Percentiles rank a stretch among this genome's conserved stretches.
Conservation (phyloP, 2,329 filamentous ascomycete species). For the Camptophora hylomeconis region DNA sequence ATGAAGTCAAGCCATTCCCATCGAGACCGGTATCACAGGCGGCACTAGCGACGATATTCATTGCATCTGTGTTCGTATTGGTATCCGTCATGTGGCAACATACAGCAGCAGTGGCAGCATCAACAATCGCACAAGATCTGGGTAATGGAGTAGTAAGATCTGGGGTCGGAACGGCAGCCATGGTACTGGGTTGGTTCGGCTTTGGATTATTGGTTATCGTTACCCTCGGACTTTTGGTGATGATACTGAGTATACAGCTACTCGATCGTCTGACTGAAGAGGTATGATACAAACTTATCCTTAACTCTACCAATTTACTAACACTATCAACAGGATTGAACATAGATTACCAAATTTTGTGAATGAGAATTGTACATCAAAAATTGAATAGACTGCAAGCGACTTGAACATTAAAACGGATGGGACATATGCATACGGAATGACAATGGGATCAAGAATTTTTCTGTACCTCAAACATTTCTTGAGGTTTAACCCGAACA, state of each 20-base stretch:
- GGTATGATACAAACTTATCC: too few species aligned
- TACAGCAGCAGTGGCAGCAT: conserved; percentile 88
- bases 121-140: conserved; percentile 83
- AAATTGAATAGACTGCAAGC: too few species aligned
- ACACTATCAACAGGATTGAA: too few species aligned
- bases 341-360: too few species aligned
- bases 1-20: conserved; percentile 88
- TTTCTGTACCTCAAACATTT: too few species aligned
- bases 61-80: conserved; percentile 51
- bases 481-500: too few species aligned
- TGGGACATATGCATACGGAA: too few species aligned
- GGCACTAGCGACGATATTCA: conserved; percentile 81
- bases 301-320: too few species aligned
- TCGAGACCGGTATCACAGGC: conserved; percentile 85
- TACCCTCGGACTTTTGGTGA: conserved; percentile 84
- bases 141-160: conserved; percentile 78
- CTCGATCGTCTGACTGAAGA: conserved; percentile 47
- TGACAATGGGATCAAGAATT: too few species aligned
- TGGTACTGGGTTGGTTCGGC: conserved; percentile 96
- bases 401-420: too few species aligned
- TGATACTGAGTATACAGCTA: conserved; percentile 87
- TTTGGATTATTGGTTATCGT: conserved; percentile 89
- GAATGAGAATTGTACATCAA: too few species aligned
- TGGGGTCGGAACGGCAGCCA: conserved; percentile 84
- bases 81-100: conserved; percentile 55